phyloP scores from a whole-genome alignment of 345 rosid species.

The Hibiscus tridactylites region DNA sequence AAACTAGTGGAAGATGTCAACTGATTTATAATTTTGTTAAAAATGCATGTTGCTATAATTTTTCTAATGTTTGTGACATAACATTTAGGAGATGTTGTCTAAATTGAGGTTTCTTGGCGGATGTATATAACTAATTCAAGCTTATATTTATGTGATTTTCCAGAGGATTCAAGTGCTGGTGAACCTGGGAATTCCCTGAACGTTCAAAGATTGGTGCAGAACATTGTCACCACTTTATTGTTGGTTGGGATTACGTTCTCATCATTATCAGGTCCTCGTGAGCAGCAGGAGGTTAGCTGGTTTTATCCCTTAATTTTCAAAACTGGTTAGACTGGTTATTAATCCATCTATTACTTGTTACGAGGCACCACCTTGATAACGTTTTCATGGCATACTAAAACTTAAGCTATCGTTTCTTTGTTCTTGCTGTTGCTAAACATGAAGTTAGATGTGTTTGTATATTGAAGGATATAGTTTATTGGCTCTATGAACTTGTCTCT shows the following conservation, averaged over 20 bases:
- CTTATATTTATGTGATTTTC: slow-evolving; percentile 4
- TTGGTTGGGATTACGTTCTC: slow-evolving; percentile 17
- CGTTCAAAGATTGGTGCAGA: slow-evolving; percentile 10
- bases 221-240: slow-evolving; percentile 14
- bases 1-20: not conserved
- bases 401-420: not conserved
- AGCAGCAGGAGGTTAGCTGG: slow-evolving; percentile 28
- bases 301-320: not conserved
- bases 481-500: not conserved
- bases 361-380: not conserved
- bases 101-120: not conserved
- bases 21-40: not conserved
- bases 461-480: not conserved
- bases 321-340: not conserved
- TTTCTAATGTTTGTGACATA: not conserved
- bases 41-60: not conserved
- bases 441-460: not conserved
- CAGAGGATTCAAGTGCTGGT: slow-evolving; percentile 30
- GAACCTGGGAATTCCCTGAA: slow-evolving; percentile 24
- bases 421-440: not conserved
- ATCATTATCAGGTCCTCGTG: slow-evolving; percentile 10
- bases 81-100: not conserved
- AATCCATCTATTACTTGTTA: not conserved
- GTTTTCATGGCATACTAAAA: not conserved
- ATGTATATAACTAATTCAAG: not conserved